A percentile compares a stretch with the other conserved stretches of the same genome.
phyloP scores from a whole-genome alignment of 192 early-diverging fungal species.

The Phycomyces nitens region DNA sequence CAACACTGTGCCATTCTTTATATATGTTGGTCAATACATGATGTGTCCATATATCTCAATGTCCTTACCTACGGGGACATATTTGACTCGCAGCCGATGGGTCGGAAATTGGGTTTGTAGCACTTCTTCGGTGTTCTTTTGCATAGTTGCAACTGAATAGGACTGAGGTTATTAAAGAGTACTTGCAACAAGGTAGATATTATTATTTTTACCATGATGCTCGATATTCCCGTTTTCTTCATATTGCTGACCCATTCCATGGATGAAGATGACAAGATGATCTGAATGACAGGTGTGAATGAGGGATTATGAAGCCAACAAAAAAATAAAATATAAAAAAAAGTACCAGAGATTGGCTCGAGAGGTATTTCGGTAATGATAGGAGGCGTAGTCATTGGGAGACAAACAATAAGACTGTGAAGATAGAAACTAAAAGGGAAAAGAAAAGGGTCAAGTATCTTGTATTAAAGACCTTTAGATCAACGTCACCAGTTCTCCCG shows the following conservation, averaged over 20 bases:
- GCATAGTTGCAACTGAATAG: constrained; percentile 28
- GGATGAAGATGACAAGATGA: constrained; percentile 50
- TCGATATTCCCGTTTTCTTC: constrained; percentile 45
- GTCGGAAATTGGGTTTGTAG: constrained; percentile 13
- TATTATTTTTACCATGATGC: constrained; percentile 40
- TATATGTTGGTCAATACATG: neutral
- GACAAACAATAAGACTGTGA: no score
- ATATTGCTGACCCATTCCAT: constrained; percentile 51
- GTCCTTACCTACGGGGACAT: constrained; percentile 23
- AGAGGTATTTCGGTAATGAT: no score
- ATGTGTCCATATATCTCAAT: neutral
- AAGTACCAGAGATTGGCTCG: no score
- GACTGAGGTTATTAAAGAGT: neutral
- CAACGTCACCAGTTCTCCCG: no score
- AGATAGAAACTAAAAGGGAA: no score
- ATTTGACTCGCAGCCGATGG: constrained; percentile 18
- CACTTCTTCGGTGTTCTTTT: constrained; percentile 30
- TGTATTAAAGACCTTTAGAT: no score
- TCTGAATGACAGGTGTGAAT: constrained; percentile 10
- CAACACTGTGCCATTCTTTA: constrained; percentile 41
- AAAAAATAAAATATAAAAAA: no score
- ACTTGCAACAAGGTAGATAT: no score
- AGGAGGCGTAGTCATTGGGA: no score
- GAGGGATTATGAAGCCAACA: no score
- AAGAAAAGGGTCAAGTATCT: neutral